Base-by-base conservation (phyloP, 352 stramenopile genomes). In the Phytophthora rubi region DNA sequence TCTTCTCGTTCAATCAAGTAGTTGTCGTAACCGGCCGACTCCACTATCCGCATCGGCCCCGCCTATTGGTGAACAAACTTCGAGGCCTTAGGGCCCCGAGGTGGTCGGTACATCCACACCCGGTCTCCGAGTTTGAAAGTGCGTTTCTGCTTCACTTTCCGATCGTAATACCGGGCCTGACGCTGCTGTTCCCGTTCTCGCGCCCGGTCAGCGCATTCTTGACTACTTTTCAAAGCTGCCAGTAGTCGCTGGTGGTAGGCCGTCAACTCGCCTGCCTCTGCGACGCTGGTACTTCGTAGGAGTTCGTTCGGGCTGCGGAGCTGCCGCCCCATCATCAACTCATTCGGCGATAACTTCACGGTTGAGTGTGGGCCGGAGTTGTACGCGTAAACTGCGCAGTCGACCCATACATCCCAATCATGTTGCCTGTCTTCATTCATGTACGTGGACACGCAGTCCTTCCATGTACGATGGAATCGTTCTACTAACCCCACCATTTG, bases 41-140 rank as follows among this genome's bases (percentile, higher is more conserved):
- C 39, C 6, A 62, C 6, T 4, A 62, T 61, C 33, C 18, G n/a
- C 0, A 52, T n/a, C 15, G 54, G 37, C 0, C 56, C 56, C 1
- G 53, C 12, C 56, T 42, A 62, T 2, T 5, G 4, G 45, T 52
- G 54, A 2, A 62, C 56, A 18, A 62, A 62, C 12, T 62, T 62
- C 1, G 56, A 30, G 7, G 56, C 56, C 18, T 53, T 62, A 13
- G 54, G 35, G 2, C 54, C 54, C 23, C 54, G 1, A 2, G 54
- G 54, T 4, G 56, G 39, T 0, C 28, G 21, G 32, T 54, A 53
- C 39, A 62, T n/a, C 56, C 23, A 62, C 0, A 62, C 56, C 2
- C 21, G 8, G 7, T 57, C 30, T 2, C 30, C 51, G 9, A 16
- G 16, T 7, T 33, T 2, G 7, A 59, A 48, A 1, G 5, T 26